phyloP scores from a whole-genome alignment of 192 early-diverging fungal genomes.

The Backusella sp. region DNA sequence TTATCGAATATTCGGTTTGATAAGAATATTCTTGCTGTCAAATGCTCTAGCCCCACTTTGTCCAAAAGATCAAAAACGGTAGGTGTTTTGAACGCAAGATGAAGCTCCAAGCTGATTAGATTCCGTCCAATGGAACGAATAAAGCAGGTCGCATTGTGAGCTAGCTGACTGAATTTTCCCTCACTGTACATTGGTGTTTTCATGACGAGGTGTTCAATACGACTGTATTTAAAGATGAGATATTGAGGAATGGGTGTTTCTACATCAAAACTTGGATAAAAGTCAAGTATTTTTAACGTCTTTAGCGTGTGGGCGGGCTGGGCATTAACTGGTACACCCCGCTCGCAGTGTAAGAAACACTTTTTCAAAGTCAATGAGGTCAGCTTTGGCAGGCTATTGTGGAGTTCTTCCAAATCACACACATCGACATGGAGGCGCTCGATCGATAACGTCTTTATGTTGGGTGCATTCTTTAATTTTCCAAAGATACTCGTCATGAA shows the following conservation, averaged over 20 bases:
- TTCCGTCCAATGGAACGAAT: background rate
- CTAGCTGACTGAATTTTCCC: background rate
- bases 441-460: background rate
- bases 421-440: background rate
- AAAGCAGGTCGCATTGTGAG: background rate
- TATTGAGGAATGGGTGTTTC: background rate
- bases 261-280: background rate
- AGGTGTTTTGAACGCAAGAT: background rate
- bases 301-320: background rate
- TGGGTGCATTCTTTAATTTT: background rate
- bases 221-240: background rate
- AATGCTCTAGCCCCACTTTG: background rate
- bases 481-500: background rate
- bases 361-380: background rate
- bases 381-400: background rate
- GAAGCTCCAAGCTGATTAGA: background rate
- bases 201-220: background rate
- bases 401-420: background rate
- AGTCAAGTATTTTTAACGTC: background rate
- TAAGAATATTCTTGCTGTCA: background rate
- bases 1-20: background rate
- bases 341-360: constrained; percentile 1
- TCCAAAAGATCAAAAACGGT: background rate
- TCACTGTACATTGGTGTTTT: background rate
- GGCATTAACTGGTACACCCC: background rate